Percentiles rank a stretch among this genome's conserved stretches.
Evolutionary conservation across 768 basidiomycete genomes (phyloP).

Genomic region (Phanerochaete sordida): DNA sequence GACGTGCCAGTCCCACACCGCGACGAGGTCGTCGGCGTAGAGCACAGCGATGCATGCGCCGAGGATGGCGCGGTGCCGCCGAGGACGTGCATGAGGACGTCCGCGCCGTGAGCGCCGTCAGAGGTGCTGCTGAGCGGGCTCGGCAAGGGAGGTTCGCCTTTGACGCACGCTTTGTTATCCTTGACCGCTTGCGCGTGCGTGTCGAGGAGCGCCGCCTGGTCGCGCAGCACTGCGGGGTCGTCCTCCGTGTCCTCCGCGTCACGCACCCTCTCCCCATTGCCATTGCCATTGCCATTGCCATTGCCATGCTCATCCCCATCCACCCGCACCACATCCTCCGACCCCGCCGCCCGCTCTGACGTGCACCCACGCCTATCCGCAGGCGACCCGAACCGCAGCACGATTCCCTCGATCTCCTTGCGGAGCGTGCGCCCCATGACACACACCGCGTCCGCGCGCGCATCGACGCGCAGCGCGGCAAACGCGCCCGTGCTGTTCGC

Average conservation of each 20-base stretch:
- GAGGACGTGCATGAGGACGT: conserved; percentile 50
- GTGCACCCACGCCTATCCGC: not conserved
- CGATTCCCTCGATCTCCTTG: conserved; percentile 62
- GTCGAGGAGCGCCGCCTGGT: not conserved
- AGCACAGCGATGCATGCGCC: conserved; percentile 55
- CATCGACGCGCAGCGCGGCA: conserved; percentile 79
- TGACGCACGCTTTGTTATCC: not conserved
- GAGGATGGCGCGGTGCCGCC: conserved; percentile 56
- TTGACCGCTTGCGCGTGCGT: not conserved
- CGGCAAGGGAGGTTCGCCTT: not conserved
- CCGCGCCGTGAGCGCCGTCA: conserved; percentile 47
- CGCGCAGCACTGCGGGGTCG: not conserved
- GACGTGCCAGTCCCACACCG: conserved; percentile 81
- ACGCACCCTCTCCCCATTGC: not conserved
- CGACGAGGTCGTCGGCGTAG: conserved; percentile 82
- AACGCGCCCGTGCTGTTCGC: conserved; percentile 82
- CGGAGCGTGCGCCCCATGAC: conserved; percentile 54
- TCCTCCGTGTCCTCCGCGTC: not conserved
- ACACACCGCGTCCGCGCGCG: conserved; percentile 50
- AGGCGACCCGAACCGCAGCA: conserved; percentile 42
- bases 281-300: too few species aligned
- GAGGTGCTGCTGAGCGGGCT: not conserved
- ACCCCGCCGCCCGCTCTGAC: not conserved
- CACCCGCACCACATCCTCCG: not conserved
- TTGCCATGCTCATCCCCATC: not conserved